Base-by-base conservation (phyloP, 2,329 filamentous ascomycete genomes). In the Fusarium succisae region DNA sequence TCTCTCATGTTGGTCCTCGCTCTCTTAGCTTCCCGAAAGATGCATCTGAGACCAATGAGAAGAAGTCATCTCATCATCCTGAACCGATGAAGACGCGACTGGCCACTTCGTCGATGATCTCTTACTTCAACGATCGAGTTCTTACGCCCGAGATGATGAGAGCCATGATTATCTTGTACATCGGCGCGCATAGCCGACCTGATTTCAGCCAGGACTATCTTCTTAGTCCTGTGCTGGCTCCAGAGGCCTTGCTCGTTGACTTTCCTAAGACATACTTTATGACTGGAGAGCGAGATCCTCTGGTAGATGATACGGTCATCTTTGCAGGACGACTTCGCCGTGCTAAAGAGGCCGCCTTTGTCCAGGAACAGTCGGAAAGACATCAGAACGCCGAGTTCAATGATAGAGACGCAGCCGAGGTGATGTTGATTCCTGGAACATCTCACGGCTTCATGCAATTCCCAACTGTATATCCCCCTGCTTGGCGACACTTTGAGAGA, bases 141-240 rank as follows among this genome's bases (percentile, higher is more conserved):
- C 87, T 99, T 20, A 96, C 94, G 0, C 96, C 96, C 0, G 96
- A 99, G 82, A 98, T 98, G 94, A 98, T 98, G 93, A 93, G 96
- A 38, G 94, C 95, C 72, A 98, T 99, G 95, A 98, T 99, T 74
- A 97, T 99, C 74, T 87, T 99, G 8, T 99, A 99, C 81, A 93
- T 99, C 63, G 96, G 96, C 2, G 95, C 95, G 0, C 93, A 98
- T 80, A 94, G 96, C 81, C 92, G 95, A 2, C 96, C 96, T 0
- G 95, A 98, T 80, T 98, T 99, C 81, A 91, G 91, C 35, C 94
- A 93, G 12, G 96, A 99, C 82, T 98, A 95, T 80, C 89, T 98
- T 0, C 89, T 99, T 6, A 97, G 94, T 0, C 96, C 96, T 0
- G 91, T 98, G 2, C 89, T 98, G 1, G 95, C 96, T 1, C 96